These are phyloP conservation scores for Pseudozyma sp. DNA, from an alignment of 1,284 basidiomycete genomes.

Conservation along the genomic window DNA sequence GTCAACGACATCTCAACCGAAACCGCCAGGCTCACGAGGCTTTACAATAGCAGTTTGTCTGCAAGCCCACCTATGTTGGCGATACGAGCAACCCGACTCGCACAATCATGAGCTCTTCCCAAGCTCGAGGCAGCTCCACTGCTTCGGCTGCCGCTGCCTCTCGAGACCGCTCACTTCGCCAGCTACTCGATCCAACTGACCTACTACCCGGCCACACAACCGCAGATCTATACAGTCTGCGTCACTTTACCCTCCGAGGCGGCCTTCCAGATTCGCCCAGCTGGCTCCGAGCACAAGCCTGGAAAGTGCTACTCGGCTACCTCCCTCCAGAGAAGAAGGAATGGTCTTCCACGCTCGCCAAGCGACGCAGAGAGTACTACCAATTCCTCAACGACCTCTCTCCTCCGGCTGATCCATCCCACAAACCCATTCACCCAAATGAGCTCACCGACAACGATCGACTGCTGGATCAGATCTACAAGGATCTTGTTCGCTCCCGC, in stretches of 20 bases:
- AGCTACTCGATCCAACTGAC: conserved; percentile 57
- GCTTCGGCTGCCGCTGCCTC: conserved; percentile 18
- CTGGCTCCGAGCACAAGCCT: conserved; percentile 65
- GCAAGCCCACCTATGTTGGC: conserved; percentile 20
- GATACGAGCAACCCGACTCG: not conserved
- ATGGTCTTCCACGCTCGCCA: conserved; percentile 52
- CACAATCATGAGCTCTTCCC: conserved; percentile 37
- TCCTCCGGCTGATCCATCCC: conserved; percentile 6
- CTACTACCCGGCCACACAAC: conserved; percentile 59
- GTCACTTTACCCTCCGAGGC: conserved; percentile 56
- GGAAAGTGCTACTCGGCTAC: conserved; percentile 64
- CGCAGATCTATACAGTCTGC: conserved; percentile 58
- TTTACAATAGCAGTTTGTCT: not conserved
- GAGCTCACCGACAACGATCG: conserved; percentile 46
- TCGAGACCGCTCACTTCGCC: conserved; percentile 41
- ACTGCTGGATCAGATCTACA: conserved; percentile 64
- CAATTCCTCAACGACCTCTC: conserved; percentile 60
- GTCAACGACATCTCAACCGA: too few relatives aligned
- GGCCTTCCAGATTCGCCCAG: conserved; percentile 46
- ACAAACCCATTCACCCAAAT: not conserved
- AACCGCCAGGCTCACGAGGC: too few relatives aligned
- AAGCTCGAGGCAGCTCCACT: conserved; percentile 17
- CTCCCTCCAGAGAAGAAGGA: conserved; percentile 61
- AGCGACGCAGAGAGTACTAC: conserved; percentile 60
- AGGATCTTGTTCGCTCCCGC: conserved; percentile 56